Evolutionary conservation across 345 rosid species (phyloP), one percentile per base, ranked within the genome.

Genomic region (Rubroshorea leprosula): DNA sequence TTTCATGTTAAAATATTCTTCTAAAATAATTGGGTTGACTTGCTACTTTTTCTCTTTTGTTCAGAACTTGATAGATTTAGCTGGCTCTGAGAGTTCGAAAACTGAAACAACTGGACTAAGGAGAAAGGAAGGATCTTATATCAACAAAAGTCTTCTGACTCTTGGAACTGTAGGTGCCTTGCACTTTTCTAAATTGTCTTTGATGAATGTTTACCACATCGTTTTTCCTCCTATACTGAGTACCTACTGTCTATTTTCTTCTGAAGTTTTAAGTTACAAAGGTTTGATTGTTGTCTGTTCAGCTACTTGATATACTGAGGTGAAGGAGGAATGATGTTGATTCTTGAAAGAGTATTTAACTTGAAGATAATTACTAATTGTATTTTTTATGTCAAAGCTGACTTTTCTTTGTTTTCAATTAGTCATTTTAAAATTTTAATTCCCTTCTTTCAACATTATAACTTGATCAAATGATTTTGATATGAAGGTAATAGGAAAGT

Each of bases 41-140:
- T 51, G 52, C 38, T 26, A 27, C 35, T 13, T 63, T 56, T n/a
- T 55, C 23, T 65, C 23, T 48, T 63, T 68, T 71, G 52, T 68
- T 51, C 76, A 94, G 99, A 94, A 94, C 83, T 76, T 94, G 83
- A 94, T 94, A 29, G 99, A 94, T 73, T 81, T 94, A 50, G 99
- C 99, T 69, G 99, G 99, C 68, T 94, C 99, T 54, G 99, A 94
- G 83, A 94, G 99, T 76, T 90, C 99, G 62, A 94, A 94, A 80
- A 90, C 99, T 15, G 99, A 94, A 78, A 94, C 99, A 63, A 90
- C 95, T 65, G 99, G 99, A 57, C 54, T 94, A 51, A 71, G 99
- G 75, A 85, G 99, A 70, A 94, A 90, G 75, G 99, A 94, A 75
- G 99, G 97, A 68, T 78, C 99, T 68, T 94, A 87, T 77, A 94